Conservation (phyloP, 495 filamentous ascomycete species). For the Hypoxylon cercidicola region DNA sequence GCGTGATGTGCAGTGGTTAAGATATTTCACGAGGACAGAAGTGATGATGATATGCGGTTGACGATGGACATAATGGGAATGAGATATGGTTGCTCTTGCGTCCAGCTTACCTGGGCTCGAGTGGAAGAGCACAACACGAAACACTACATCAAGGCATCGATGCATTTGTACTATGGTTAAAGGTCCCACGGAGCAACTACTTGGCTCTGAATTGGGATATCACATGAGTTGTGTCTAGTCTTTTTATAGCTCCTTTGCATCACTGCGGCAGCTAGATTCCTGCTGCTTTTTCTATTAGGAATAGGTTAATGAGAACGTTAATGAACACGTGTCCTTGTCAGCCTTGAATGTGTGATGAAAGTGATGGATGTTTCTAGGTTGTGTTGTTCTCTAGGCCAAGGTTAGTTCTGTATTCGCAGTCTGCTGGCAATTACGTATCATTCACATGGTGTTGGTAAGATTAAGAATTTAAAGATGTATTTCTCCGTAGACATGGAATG, state of each 20-base stretch:
- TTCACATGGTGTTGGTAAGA: too few relatives aligned
- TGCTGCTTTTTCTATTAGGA: conserved; percentile 4
- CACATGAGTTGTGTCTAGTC: conserved; percentile 11
- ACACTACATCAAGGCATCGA: conserved; percentile 19
- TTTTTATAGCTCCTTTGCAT: conserved; percentile 10
- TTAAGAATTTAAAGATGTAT: too few relatives aligned
- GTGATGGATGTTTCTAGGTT: too few relatives aligned
- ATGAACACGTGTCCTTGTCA: conserved; percentile 5
- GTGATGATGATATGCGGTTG: conserved; percentile 41
- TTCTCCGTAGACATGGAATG: too few relatives aligned
- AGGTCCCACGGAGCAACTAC: conserved; percentile 12
- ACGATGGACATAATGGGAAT: conserved; percentile 39
- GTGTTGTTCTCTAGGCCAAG: too few relatives aligned
- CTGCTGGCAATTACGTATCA: too few relatives aligned
- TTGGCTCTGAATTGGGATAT: conserved; percentile 17
- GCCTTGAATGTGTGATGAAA: too few relatives aligned
- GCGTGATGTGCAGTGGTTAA: conserved; percentile 90
- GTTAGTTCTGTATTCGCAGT: too few relatives aligned
- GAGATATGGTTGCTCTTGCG: conserved; percentile 5
- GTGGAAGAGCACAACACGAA: conserved; percentile 8
- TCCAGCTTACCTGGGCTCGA: conserved; percentile 7
- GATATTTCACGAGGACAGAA: conserved; percentile 13
- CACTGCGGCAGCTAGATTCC: background rate
- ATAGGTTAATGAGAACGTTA: conserved; percentile 30
- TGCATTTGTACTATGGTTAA: conserved; percentile 17